phyloP scores from a whole-genome alignment of 768 basidiomycete species.

The Aureoboletus auriporus region DNA sequence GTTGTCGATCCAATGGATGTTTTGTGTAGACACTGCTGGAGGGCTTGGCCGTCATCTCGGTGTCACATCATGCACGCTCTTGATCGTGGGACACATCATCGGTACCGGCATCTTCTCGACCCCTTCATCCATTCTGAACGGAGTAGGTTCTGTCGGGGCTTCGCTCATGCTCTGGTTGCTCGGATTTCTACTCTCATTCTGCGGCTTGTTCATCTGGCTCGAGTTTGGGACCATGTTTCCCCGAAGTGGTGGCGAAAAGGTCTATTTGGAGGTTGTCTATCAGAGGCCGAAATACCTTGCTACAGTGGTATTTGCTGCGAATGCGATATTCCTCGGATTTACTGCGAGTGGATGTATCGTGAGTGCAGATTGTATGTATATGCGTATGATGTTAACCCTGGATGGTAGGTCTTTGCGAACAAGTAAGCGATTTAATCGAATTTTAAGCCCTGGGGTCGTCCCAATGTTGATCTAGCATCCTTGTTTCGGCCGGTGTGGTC shows the following conservation, averaged over 20 bases:
- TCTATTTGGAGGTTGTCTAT: conserved; percentile 57
- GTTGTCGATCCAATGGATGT: not conserved
- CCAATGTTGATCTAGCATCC: conserved; percentile 34
- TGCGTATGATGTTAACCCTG: not conserved
- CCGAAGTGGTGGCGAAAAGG: conserved; percentile 59
- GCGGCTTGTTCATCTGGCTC: conserved; percentile 59
- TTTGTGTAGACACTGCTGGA: conserved; percentile 40
- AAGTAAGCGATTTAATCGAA: conserved; percentile 19
- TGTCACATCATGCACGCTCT: conserved; percentile 51
- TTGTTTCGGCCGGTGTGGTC: conserved; percentile 39
- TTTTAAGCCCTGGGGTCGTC: not conserved
- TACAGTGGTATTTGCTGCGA: conserved; percentile 46
- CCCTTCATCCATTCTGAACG: conserved; percentile 52
- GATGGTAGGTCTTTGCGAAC: conserved; percentile 31
- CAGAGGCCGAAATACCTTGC: conserved; percentile 42
- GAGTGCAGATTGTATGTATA: conserved; percentile 11
- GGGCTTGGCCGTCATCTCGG: conserved; percentile 57
- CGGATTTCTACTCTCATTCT: conserved; percentile 54
- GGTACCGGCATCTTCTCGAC: conserved; percentile 64
- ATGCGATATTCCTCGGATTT: conserved; percentile 44
- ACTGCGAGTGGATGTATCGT: conserved; percentile 48
- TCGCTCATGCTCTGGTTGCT: conserved; percentile 65
- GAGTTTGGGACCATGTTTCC: conserved; percentile 64
- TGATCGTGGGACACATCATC: conserved; percentile 56
- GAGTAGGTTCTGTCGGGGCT: conserved; percentile 55